phyloP scores from a whole-genome alignment of 805 yeast species.

The Maudiozyma barnettii region DNA sequence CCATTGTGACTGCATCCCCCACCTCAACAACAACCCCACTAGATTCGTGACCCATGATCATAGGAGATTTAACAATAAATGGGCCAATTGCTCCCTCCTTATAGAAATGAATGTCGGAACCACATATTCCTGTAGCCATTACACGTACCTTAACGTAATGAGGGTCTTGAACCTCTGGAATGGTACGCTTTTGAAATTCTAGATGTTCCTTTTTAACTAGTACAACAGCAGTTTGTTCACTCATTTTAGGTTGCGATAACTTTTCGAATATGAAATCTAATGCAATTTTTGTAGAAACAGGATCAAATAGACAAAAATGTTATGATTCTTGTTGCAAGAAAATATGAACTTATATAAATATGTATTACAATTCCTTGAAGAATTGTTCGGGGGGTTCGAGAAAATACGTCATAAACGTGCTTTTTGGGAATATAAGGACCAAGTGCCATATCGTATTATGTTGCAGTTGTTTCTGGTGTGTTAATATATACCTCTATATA shows the following conservation, averaged over 20 bases:
- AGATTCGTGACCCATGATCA: slow-evolving; percentile 87
- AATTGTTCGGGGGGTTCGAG: too few relatives aligned
- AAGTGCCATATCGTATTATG: not conserved
- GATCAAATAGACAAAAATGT: too few relatives aligned
- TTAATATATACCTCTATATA: not conserved
- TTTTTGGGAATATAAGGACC: too few relatives aligned
- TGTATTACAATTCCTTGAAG: too few relatives aligned
- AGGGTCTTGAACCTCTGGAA: slow-evolving; percentile 53
- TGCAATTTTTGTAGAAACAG: too few relatives aligned
- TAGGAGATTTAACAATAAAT: slow-evolving; percentile 62
- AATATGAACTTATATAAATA: too few relatives aligned
- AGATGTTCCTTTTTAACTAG: slow-evolving; percentile 56
- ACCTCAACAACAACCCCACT: slow-evolving; percentile 66
- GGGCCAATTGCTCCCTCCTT: slow-evolving; percentile 72
- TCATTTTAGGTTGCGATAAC: not conserved
- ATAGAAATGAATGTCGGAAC: slow-evolving; percentile 78
- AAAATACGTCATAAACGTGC: too few relatives aligned
- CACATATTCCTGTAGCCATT: slow-evolving; percentile 82
- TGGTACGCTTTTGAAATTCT: slow-evolving; percentile 54
- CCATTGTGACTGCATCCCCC: slow-evolving; percentile 52
- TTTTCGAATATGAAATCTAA: too few relatives aligned
- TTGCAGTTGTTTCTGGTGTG: not conserved
- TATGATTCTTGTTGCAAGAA: too few relatives aligned
- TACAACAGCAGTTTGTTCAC: slow-evolving; percentile 39
- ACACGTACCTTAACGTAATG: slow-evolving; percentile 65